phyloP scores from a whole-genome alignment of 1,284 basidiomycete species.

The Stereum hirsutum region DNA sequence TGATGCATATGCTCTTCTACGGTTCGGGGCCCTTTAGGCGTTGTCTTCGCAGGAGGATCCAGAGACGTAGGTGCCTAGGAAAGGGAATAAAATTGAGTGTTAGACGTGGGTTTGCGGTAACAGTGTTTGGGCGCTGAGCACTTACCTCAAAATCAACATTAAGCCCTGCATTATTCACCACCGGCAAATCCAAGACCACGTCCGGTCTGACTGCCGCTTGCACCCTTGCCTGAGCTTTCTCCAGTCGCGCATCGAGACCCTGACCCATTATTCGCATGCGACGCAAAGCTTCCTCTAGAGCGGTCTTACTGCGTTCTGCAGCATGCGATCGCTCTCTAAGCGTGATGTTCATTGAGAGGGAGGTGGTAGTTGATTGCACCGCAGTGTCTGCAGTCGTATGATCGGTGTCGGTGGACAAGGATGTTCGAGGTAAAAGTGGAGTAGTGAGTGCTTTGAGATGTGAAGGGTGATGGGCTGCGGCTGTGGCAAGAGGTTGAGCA shows the following conservation, averaged over 20 bases:
- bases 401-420: not conserved
- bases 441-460: constrained; percentile 17
- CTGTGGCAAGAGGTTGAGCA: constrained; percentile 29
- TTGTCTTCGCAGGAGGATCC: too few relatives aligned
- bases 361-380: too few relatives aligned
- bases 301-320: constrained; percentile 5
- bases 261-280: constrained; percentile 9
- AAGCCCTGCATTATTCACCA: not conserved
- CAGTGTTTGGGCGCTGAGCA: too few relatives aligned
- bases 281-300: constrained; percentile 7
- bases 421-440: constrained; percentile 6
- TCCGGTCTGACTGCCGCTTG: not conserved
- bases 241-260: constrained; percentile 6
- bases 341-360: too few relatives aligned
- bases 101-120: too few relatives aligned
- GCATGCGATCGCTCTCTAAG: constrained; percentile 10
- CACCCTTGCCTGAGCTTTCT: not conserved
- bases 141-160: not conserved
- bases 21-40: too few relatives aligned
- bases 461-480: constrained; percentile 38
- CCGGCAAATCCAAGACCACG: not conserved
- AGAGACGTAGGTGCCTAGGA: too few relatives aligned
- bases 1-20: too few relatives aligned
- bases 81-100: too few relatives aligned
- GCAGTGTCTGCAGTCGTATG: constrained; percentile 6